Evolutionary conservation across 495 filamentous ascomycete genomes (phyloP).

Genomic region (Annulohypoxylon maeteangense): DNA sequence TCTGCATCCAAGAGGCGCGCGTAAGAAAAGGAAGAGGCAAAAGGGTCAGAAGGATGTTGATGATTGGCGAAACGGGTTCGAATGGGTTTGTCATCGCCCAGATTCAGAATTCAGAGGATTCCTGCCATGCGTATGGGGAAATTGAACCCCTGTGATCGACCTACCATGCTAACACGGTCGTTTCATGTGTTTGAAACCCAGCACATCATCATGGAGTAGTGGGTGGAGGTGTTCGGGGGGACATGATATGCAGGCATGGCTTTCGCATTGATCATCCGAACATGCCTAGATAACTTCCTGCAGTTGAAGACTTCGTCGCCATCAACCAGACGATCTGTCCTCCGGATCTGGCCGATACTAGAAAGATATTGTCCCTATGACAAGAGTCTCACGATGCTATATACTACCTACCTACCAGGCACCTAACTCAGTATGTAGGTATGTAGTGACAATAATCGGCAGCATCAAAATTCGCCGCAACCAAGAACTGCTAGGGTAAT

Average conservation of each 20-base stretch:
- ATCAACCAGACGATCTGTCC: neutral
- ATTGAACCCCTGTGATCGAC: constrained; percentile 40
- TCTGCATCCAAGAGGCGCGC: constrained; percentile 7
- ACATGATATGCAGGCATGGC: constrained; percentile 15
- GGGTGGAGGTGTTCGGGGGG: constrained; percentile 4
- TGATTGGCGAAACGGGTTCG: constrained; percentile 12
- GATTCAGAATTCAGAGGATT: constrained; percentile 34
- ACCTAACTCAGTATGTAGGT: too few species aligned
- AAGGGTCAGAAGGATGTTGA: constrained; percentile 28
- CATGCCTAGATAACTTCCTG: neutral
- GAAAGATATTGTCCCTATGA: neutral
- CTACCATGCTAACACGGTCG: constrained; percentile 36
- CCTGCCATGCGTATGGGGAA: constrained; percentile 32
- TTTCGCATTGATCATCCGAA: constrained; percentile 34
- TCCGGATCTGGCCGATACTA: neutral
- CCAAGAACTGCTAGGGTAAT: neutral
- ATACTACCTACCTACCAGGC: too few species aligned
- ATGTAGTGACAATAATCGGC: neutral
- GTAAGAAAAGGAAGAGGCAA: constrained; percentile 1
- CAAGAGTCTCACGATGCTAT: constrained; percentile 1
- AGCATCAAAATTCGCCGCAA: neutral
- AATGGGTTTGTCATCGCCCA: constrained; percentile 20
- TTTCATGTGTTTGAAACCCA: constrained; percentile 47
- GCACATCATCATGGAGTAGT: constrained; percentile 31
- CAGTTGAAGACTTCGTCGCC: neutral